phyloP scores from a whole-genome alignment of 2,329 filamentous ascomycete genomes.

The Diaporthe sp. region DNA sequence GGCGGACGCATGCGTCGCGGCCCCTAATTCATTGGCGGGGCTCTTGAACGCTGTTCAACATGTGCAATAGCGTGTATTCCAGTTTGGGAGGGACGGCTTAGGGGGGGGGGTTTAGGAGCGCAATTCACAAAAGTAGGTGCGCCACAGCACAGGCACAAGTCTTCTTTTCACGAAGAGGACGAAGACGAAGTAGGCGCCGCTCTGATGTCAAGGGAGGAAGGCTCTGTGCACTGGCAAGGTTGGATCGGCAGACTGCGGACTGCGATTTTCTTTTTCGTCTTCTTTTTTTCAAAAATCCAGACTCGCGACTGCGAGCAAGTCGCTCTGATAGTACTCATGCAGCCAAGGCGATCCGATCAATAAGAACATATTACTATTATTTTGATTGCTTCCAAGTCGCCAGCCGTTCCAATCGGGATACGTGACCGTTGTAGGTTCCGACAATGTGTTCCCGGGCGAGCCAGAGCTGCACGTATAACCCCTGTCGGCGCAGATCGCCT shows the following conservation, averaged over 20 bases:
- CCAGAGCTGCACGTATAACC: not conserved
- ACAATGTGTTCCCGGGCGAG: not conserved
- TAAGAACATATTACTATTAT: conserved; percentile 21
- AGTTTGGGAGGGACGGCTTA: not conserved
- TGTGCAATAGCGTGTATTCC: conserved; percentile 33
- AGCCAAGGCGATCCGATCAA: conserved; percentile 16
- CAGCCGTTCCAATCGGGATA: not conserved
- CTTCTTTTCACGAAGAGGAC: conserved; percentile 9
- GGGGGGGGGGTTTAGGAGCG: conserved; percentile 2
- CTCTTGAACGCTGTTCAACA: conserved; percentile 28
- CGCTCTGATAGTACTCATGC: conserved; percentile 5
- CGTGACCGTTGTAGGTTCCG: not conserved
- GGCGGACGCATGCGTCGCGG: not conserved
- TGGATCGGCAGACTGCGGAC: conserved; percentile 30
- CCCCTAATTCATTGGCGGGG: conserved; percentile 19
- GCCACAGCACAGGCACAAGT: conserved; percentile 15
- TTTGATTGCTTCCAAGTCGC: not conserved
- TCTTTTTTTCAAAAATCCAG: not conserved
- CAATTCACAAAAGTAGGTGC: conserved; percentile 14
- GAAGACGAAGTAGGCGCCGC: conserved; percentile 1
- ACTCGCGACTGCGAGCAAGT: conserved; percentile 16
- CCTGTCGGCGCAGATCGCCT: conserved; percentile 6
- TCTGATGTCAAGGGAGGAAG: not conserved
- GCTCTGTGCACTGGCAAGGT: conserved; percentile 23
- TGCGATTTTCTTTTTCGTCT: conserved; percentile 23